Evolutionary conservation across 495 filamentous ascomycete species (phyloP).

Genomic region (Xylaria scruposa): DNA sequence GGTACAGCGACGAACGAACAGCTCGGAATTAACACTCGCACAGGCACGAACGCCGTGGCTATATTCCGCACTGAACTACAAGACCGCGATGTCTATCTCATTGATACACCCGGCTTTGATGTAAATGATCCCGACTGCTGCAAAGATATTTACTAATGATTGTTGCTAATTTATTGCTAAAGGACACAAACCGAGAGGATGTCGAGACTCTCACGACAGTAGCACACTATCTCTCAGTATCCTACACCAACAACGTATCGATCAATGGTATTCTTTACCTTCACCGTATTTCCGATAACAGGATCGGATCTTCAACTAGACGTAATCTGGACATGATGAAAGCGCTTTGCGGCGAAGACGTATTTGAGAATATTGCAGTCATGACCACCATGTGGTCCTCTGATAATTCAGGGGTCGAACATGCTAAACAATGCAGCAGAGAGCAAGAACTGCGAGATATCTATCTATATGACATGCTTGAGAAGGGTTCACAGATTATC

Average conservation of each 20-base stretch:
- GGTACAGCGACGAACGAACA: too few species aligned
- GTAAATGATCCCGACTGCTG: not conserved
- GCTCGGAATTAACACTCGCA: not conserved
- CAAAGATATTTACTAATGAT: too few species aligned
- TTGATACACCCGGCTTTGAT: constrained; percentile 17
- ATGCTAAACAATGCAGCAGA: constrained; percentile 18
- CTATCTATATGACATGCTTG: constrained; percentile 8
- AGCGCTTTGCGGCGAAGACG: constrained; percentile 43
- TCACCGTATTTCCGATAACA: constrained; percentile 43
- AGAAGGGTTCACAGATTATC: constrained; percentile 12
- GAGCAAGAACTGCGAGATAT: constrained; percentile 20
- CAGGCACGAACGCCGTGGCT: constrained; percentile 5
- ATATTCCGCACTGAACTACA: not conserved
- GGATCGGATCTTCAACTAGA: constrained; percentile 35
- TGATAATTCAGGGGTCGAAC: not conserved
- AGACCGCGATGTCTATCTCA: constrained; percentile 1
- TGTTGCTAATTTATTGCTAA: not conserved
- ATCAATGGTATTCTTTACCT: constrained; percentile 30
- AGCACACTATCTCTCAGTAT: constrained; percentile 16
- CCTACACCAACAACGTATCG: constrained; percentile 14
- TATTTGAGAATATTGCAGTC: constrained; percentile 35
- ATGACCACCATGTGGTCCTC: constrained; percentile 32
- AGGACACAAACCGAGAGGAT: constrained; percentile 14
- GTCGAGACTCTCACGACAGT: not conserved
- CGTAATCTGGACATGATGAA: constrained; percentile 25